phyloP scores from a whole-genome alignment of 2,329 filamentous ascomycete genomes.

The Paecilomyces sp. region DNA sequence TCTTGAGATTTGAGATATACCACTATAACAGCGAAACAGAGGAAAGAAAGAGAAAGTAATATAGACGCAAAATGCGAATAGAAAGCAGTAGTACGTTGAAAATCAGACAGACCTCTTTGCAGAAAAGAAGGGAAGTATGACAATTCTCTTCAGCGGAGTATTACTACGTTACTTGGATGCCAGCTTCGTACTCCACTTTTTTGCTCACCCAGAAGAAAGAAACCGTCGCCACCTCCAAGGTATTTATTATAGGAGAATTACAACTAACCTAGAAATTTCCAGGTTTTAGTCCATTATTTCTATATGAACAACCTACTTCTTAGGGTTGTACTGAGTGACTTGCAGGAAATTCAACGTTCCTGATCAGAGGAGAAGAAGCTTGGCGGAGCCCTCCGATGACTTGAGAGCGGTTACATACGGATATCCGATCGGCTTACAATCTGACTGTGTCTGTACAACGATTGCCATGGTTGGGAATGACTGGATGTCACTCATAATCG shows the following conservation, averaged over 20 bases:
- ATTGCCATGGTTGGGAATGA: neutral
- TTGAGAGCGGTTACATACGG: neutral
- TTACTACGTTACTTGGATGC: neutral
- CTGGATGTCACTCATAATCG: neutral
- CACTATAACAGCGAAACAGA: neutral
- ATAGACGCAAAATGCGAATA: neutral
- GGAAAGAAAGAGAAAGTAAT: neutral
- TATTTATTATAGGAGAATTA: neutral
- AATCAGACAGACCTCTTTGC: neutral
- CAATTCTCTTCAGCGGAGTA: neutral
- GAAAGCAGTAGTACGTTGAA: neutral
- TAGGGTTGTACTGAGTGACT: too few relatives aligned
- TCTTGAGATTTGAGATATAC: neutral
- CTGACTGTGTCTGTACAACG: neutral
- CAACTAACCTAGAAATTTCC: neutral
- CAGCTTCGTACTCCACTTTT: neutral
- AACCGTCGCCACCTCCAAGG: neutral
- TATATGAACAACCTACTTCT: neutral
- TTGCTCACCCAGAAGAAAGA: neutral
- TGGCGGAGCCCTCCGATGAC: neutral
- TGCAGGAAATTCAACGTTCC: too few relatives aligned
- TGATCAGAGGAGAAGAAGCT: neutral
- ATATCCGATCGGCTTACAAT: neutral
- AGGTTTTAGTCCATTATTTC: neutral
- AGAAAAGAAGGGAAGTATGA: neutral